Evolutionary conservation across 495 filamentous ascomycete genomes (phyloP), one percentile per base, ranked within the genome.

Genomic region (Hyaloscypha variabilis): DNA sequence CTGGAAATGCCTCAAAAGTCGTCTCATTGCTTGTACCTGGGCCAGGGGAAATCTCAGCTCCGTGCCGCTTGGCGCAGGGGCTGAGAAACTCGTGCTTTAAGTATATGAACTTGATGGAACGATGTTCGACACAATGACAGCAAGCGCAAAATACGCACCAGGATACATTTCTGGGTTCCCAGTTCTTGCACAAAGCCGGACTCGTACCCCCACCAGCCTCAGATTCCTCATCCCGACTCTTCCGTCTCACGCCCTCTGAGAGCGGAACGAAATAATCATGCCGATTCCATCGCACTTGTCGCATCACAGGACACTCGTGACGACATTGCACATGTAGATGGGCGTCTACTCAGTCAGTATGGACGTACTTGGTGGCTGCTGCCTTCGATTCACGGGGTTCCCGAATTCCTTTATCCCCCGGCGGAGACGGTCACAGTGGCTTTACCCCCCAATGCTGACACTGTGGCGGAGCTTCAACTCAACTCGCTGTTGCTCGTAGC

Each of bases 381-480:
- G 66, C 66, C 66, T 68, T 68, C 49, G 21, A 52, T 51, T n/a
- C 34, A 53, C 66, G 66, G 66, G 55, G 39, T 59, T 39, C 6
- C 65, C 65, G 65, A 67, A 67, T 24, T 31, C n/a, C 50, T 55
- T 51, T 54, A 26, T 67, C 55, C 13, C 21, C 11, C 54, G 46
- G 42, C 25, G 25, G 23, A 1, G 34, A 30, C 60, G n/a, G 25
- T 46, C 64, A 62, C 64, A 66, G 64, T 66, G 5, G 5, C 49
- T 51, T 51, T n/a, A 24, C 17, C 19, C 49, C 49, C 6, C 49
- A 6, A 8, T 51, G 49, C 31, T 36, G 31, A 14, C 11, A 14
- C 39, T 46, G 39, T 4, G 10, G 39, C 17, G 39, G 51, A 10
- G 8, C 6, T 54, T 6, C 17, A 54, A 54, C 51, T 25, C 8